Conservation (phyloP, 805 yeast genomes). For the Schwanniomyces sp. region DNA sequence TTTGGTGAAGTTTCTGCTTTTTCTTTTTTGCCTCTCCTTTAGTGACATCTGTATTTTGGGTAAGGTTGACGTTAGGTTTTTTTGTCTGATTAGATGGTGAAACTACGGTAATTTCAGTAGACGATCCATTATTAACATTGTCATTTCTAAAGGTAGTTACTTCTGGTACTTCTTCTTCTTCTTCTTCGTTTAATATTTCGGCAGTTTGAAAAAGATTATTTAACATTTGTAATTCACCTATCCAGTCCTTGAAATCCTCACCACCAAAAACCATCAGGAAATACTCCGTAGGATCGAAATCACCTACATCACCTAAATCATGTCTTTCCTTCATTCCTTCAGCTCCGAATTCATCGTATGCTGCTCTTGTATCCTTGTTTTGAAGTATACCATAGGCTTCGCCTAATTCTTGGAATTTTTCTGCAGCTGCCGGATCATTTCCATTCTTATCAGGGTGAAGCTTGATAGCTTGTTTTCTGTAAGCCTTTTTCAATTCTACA, state of each 20-base stretch:
- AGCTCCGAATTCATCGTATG: slow-evolving; percentile 80
- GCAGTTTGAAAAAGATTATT: slow-evolving; percentile 70
- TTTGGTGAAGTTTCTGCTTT: slow-evolving; percentile 29
- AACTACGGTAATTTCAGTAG: slow-evolving; percentile 3
- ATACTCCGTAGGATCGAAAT: slow-evolving; percentile 77
- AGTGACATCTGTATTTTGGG: not conserved
- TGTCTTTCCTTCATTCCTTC: slow-evolving; percentile 55
- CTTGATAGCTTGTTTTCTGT: slow-evolving; percentile 82
- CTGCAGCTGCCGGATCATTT: slow-evolving; percentile 87
- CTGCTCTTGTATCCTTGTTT: slow-evolving; percentile 63
- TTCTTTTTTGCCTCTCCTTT: slow-evolving; percentile 25
- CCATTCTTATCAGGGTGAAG: slow-evolving; percentile 97
- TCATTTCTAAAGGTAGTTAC: slow-evolving; percentile 4
- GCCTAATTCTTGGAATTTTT: slow-evolving; percentile 71
- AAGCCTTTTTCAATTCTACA: slow-evolving; percentile 87
- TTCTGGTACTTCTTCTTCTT: slow-evolving; percentile 17
- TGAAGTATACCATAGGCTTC: slow-evolving; percentile 78
- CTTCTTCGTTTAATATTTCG: slow-evolving; percentile 45
- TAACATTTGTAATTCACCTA: slow-evolving; percentile 79
- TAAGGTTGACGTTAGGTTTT: not conserved
- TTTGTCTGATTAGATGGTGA: not conserved
- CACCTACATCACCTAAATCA: slow-evolving; percentile 69
- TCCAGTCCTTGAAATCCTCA: slow-evolving; percentile 73
- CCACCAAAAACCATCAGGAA: slow-evolving; percentile 85
- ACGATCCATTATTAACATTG: not conserved